Evolutionary conservation across 805 yeast genomes (phyloP), one percentile per base, ranked within the genome.

Genomic region (Sugiyamaella lignohabitans): DNA sequence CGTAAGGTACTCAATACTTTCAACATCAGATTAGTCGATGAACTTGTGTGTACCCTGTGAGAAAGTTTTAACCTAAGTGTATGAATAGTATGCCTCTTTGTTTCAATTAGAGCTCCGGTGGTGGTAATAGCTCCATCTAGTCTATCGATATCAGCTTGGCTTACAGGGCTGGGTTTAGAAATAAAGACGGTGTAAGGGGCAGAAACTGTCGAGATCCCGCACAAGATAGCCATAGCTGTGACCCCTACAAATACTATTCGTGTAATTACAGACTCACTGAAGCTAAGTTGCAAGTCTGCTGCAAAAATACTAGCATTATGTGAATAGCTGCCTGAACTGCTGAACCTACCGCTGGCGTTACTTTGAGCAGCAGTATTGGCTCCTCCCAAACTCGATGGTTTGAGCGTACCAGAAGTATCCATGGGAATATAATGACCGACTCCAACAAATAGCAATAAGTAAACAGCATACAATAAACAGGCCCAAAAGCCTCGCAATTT

Each of bases 121-220:
- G 65, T 49, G 6, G 49, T 47, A 3, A 68, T 49, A 16, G 67
- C 58, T 4, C 57, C 44, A 6, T 53, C 51, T 21, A 65, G 51
- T 22, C 67, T 56, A 39, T 56, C 55, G 14, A 60, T 50, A 45
- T 62, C 70, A 21, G 54, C 51, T 32, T 58, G 63, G 3, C 64
- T 57, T 22, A 58, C 59, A 5, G 46, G 54, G 19, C 54, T 49
- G 19, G 50, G 53, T 30, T 51, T 48, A 36, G 62, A 40, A 17
- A 68, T 57, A 45, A 63, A 63, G 19, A 64, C 63, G 16, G 66
- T 51, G 49, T 66, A 68, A 4, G 72, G 72, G 4, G 72, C 70
- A 16, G 65, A 55, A 18, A 70, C 68, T 6, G 71, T 60, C 8
- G 70, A 69, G 36, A 70, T 54, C 2, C 73, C 74, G 16, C 71